These are phyloP conservation scores for Monilinia aucupariae DNA, from an alignment of 2,329 filamentous ascomycete genomes.

Conservation along the genomic window DNA sequence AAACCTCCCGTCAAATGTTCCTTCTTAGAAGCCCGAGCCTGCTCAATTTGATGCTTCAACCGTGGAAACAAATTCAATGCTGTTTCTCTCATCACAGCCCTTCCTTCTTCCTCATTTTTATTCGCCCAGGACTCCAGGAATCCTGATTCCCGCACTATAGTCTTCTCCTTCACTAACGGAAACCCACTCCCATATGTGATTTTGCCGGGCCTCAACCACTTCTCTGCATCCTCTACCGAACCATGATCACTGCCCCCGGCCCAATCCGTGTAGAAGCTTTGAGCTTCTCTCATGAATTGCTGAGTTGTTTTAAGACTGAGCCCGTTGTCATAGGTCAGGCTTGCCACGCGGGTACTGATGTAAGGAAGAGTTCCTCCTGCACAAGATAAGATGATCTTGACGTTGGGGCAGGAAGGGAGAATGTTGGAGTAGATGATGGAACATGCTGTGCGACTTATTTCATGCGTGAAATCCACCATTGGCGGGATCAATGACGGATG, in stretches of 20 bases:
- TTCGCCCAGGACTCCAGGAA: neutral
- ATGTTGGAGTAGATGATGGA: constrained; percentile 39
- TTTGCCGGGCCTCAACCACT: neutral
- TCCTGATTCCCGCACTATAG: neutral
- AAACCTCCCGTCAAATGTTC: no score
- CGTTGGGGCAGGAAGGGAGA: constrained; percentile 33
- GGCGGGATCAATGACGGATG: constrained; percentile 33
- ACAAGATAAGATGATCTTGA: constrained; percentile 45
- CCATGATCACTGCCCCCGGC: neutral
- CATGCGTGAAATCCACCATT: constrained; percentile 43
- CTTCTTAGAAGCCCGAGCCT: neutral
- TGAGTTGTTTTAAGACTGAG: neutral
- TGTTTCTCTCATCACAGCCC: neutral
- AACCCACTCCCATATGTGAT: constrained; percentile 5
- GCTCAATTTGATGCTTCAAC: neutral
- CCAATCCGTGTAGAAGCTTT: neutral
- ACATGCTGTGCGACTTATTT: constrained; percentile 42
- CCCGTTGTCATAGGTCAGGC: neutral
- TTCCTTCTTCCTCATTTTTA: neutral
- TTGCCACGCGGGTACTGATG: constrained; percentile 10
- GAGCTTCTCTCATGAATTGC: constrained; percentile 5
- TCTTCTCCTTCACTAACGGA: neutral
- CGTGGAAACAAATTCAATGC: neutral
- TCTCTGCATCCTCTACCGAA: neutral
- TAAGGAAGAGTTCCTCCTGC: constrained; percentile 39